Percentiles rank a stretch among this genome's conserved stretches.
Evolutionary conservation across 2,329 filamentous ascomycete genomes (phyloP).

Genomic region (Aureobasidium sp.): DNA sequence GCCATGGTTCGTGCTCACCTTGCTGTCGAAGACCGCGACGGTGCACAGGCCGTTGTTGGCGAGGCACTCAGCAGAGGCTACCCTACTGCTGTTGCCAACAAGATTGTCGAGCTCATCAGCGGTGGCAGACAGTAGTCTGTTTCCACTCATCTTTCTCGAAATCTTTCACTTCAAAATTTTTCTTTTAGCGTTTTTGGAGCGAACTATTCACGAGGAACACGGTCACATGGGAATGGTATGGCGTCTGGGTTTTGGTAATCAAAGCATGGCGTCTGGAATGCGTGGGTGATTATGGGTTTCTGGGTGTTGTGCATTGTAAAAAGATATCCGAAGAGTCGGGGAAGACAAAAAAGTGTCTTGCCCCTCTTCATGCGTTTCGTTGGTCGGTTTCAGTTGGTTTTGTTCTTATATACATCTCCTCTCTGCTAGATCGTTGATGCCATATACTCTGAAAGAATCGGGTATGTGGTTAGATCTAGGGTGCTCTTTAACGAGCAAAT

Average conservation of each 20-base stretch:
- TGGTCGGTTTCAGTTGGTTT: not conserved
- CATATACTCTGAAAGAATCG: constrained; percentile 6
- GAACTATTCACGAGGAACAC: not conserved
- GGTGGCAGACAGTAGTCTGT: constrained; percentile 13
- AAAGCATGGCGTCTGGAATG: not conserved
- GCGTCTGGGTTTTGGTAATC: not conserved
- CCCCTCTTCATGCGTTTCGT: not conserved
- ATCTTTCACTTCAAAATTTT: not conserved
- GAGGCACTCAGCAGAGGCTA: constrained; percentile 91
- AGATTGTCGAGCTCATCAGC: constrained; percentile 77
- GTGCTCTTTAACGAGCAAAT: not conserved
- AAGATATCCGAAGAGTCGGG: not conserved
- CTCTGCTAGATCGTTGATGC: not conserved
- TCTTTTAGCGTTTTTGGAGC: not conserved
- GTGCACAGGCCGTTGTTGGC: constrained; percentile 68
- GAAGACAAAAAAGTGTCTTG: not conserved
- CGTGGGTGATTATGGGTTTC: not conserved
- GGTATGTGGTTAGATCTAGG: constrained; percentile 4
- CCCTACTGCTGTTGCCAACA: constrained; percentile 82
- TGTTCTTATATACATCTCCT: not conserved
- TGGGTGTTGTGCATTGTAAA: not conserved
- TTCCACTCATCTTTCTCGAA: not conserved
- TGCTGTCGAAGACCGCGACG: constrained; percentile 67
- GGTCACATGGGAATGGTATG: not conserved
- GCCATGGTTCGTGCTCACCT: constrained; percentile 95